Evolutionary conservation across 768 basidiomycete genomes (phyloP).

Genomic region (Podaxis rugospora): DNA sequence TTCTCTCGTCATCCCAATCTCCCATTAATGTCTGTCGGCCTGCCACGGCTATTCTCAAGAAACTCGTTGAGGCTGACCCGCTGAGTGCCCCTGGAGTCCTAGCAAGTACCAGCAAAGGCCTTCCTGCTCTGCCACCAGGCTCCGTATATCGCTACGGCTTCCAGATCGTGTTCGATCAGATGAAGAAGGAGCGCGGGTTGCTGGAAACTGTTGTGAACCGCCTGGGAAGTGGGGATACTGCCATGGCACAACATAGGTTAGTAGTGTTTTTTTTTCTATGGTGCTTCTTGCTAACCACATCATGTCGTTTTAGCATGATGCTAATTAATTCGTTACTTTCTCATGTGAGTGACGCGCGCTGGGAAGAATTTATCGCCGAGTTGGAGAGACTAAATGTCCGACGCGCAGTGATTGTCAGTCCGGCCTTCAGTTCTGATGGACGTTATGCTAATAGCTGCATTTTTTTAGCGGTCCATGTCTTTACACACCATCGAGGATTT

Average conservation of each 20-base stretch:
- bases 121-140: conserved; percentile 52
- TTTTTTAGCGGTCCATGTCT: conserved; percentile 71
- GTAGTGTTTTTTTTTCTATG: conserved; percentile 6
- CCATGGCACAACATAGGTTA: conserved; percentile 80
- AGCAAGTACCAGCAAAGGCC: conserved; percentile 56
- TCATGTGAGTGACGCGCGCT: conserved; percentile 71
- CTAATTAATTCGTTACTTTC: conserved; percentile 82
- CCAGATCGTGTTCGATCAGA: conserved; percentile 74
- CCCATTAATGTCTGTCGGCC: conserved; percentile 90
- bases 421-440: neutral
- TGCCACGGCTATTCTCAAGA: conserved; percentile 85
- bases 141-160: conserved; percentile 86
- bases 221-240: conserved; percentile 77
- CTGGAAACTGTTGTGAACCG: conserved; percentile 81
- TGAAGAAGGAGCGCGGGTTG: conserved; percentile 65
- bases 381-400: conserved; percentile 74
- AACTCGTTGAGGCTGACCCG: conserved; percentile 85
- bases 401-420: conserved; percentile 75
- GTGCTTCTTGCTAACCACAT: conserved; percentile 7
- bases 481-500: conserved; percentile 78
- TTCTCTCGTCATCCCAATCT: conserved; percentile 69
- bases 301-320: conserved; percentile 60
- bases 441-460: neutral
- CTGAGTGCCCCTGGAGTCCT: conserved; percentile 55
- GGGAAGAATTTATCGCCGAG: conserved; percentile 75